phyloP scores from a whole-genome alignment of 2,329 filamentous ascomycete species.

The Fusarium haematococcum region DNA sequence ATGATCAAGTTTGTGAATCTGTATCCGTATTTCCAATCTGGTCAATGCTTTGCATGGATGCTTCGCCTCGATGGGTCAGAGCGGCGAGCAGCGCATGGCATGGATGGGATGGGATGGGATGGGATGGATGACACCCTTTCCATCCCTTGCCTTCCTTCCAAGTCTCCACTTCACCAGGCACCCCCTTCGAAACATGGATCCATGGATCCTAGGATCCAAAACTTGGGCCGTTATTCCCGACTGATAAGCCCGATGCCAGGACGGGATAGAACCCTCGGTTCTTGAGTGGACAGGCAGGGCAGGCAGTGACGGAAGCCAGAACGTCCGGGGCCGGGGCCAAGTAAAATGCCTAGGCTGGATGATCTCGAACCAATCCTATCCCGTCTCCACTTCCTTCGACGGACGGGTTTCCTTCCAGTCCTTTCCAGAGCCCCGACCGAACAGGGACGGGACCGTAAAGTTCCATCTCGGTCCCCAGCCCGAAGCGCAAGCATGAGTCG shows the following conservation, averaged over 20 bases:
- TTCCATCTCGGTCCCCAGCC: constrained; percentile 2
- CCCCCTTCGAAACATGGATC: constrained; percentile 26
- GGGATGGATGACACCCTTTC: constrained; percentile 4
- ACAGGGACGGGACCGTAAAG: constrained; percentile 20
- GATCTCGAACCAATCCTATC: constrained; percentile 22
- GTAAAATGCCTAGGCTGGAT: background rate
- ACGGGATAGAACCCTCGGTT: background rate
- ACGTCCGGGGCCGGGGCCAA: constrained; percentile 3
- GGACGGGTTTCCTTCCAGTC: constrained; percentile 38
- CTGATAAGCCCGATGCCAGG: constrained; percentile 9
- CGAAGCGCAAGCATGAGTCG: background rate
- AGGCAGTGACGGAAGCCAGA: constrained; percentile 10
- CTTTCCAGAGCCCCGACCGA: constrained; percentile 34
- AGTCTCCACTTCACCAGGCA: constrained; percentile 18
- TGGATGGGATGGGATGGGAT: background rate
- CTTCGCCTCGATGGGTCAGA: constrained; percentile 4
- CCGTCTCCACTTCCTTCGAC: constrained; percentile 33
- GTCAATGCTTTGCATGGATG: constrained; percentile 20
- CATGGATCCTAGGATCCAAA: background rate
- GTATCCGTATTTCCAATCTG: constrained; percentile 14
- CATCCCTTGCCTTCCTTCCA: background rate
- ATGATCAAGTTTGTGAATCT: constrained; percentile 6
- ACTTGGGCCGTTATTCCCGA: constrained; percentile 31
- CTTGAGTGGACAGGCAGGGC: background rate
- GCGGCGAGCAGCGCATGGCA: constrained; percentile 11